phyloP scores from a whole-genome alignment of 106 monocot genomes.

The Allium fistulosum region DNA sequence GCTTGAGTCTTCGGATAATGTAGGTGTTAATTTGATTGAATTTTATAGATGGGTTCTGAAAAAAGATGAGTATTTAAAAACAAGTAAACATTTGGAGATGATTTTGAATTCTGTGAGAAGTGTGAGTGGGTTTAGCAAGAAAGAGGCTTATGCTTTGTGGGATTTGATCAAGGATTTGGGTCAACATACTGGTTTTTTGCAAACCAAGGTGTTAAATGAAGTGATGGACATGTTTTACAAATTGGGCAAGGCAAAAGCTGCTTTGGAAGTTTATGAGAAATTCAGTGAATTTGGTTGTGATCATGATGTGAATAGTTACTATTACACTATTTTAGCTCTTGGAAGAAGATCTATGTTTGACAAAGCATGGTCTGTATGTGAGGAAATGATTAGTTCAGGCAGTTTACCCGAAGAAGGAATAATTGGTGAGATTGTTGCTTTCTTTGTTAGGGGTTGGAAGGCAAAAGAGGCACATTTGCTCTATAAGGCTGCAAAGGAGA shows the following conservation, averaged over 20 bases:
- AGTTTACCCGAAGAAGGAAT: conserved; percentile 59
- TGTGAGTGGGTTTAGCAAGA: conserved; percentile 22
- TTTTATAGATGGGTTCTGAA: conserved; percentile 52
- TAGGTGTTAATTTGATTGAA: conserved; percentile 36
- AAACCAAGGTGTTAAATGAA: conserved; percentile 46
- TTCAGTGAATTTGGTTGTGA: conserved; percentile 58
- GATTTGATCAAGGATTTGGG: conserved; percentile 79
- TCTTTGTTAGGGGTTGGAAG: conserved; percentile 63
- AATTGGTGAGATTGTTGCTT: conserved; percentile 41
- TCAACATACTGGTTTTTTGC: conserved; percentile 34
- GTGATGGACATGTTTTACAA: conserved; percentile 45
- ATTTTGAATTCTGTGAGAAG: conserved; percentile 34
- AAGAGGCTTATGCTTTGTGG: conserved; percentile 63
- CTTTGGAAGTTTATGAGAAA: conserved; percentile 65
- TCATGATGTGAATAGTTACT: conserved; percentile 52
- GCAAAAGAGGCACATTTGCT: conserved; percentile 61
- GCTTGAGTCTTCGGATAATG: conserved; percentile 22
- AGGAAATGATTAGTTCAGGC: conserved; percentile 70
- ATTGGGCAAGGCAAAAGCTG: conserved; percentile 49
- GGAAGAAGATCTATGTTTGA: conserved; percentile 43
- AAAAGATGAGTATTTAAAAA: conserved; percentile 19
- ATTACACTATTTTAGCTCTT: conserved; percentile 58
- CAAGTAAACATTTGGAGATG: conserved; percentile 18
- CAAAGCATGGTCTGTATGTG: conserved; percentile 57
- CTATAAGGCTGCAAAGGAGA: conserved; percentile 62